A percentile compares a stretch with the other conserved stretches of the same genome.
These are phyloP conservation scores for Lupinus albus DNA, from an alignment of 306 rosid species.

Conservation along the genomic window DNA sequence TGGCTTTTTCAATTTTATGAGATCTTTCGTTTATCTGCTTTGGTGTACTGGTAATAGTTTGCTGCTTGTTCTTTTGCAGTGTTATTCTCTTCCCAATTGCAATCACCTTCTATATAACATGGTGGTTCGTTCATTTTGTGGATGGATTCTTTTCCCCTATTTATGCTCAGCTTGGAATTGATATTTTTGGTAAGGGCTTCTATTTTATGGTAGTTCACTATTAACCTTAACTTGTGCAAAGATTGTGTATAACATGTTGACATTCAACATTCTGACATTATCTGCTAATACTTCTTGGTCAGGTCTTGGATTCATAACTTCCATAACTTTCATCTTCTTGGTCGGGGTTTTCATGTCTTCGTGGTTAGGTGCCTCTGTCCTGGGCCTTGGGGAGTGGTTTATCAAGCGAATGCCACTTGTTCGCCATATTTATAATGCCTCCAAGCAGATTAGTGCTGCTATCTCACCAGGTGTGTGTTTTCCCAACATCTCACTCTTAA, in stretches of 20 bases:
- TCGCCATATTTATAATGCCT: conserved; percentile 87
- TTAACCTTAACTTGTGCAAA: background rate
- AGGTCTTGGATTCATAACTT: conserved; percentile 94
- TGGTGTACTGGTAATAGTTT: conserved; percentile 29
- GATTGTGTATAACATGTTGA: background rate
- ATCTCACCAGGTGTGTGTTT: conserved; percentile 78
- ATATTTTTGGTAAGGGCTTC: conserved; percentile 73
- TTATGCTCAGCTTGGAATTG: conserved; percentile 81
- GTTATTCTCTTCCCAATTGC: conserved; percentile 89
- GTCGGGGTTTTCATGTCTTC: conserved; percentile 96
- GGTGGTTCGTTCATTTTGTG: conserved; percentile 96
- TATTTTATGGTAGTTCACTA: background rate
- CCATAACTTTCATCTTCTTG: conserved; percentile 83
- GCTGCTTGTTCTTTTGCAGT: conserved; percentile 61
- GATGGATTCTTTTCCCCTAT: conserved; percentile 93
- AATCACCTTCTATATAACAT: conserved; percentile 85
- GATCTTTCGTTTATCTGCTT: background rate
- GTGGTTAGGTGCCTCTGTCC: conserved; percentile 93
- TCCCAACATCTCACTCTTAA: background rate
- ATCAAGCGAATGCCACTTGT: conserved; percentile 93
- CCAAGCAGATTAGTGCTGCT: conserved; percentile 93
- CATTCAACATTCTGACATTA: background rate
- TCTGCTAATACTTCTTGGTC: conserved; percentile 33
- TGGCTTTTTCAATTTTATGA: conserved; percentile 4
- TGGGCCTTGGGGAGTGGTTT: conserved; percentile 92